Evolutionary conservation across 2,329 filamentous ascomycete species (phyloP).

Genomic region (Alternaria triticimaculans): DNA sequence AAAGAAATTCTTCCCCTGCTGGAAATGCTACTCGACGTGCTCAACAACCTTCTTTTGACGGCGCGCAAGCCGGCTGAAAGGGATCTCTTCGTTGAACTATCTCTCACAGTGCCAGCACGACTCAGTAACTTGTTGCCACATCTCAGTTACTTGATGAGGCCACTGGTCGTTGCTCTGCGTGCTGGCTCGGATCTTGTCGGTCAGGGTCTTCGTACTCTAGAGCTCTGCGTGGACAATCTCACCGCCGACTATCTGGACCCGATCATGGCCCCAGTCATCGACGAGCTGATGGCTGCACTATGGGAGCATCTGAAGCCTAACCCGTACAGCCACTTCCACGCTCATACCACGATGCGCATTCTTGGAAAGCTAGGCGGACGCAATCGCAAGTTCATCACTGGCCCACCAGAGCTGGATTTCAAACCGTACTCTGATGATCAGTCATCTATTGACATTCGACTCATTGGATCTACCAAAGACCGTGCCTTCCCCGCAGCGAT

Average conservation of each 20-base stretch:
- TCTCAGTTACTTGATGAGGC: conserved; percentile 94
- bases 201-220: conserved; percentile 89
- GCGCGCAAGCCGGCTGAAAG: conserved; percentile 89
- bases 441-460: conserved; percentile 83
- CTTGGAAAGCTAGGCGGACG: conserved; percentile 94
- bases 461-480: conserved; percentile 89
- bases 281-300: conserved; percentile 96
- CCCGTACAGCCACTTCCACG: conserved; percentile 96
- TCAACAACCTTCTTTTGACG: conserved; percentile 91
- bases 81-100: conserved; percentile 96
- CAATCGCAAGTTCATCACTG: conserved; percentile 94
- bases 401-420: conserved; percentile 82
- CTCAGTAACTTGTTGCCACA: conserved; percentile 95
- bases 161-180: conserved; percentile 91
- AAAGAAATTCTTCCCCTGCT: conserved; percentile 96
- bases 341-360: conserved; percentile 97
- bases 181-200: conserved; percentile 93
- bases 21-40: conserved; percentile 95
- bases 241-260: conserved; percentile 98
- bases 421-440: conserved; percentile 86
- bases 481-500: conserved; percentile 85
- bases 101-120: conserved; percentile 91
- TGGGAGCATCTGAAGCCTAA: conserved; percentile 95
- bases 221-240: conserved; percentile 96
- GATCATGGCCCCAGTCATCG: conserved; percentile 98